Evolutionary conservation across 1,284 basidiomycete genomes (phyloP).

Genomic region (Mycocalia duriaeana): DNA sequence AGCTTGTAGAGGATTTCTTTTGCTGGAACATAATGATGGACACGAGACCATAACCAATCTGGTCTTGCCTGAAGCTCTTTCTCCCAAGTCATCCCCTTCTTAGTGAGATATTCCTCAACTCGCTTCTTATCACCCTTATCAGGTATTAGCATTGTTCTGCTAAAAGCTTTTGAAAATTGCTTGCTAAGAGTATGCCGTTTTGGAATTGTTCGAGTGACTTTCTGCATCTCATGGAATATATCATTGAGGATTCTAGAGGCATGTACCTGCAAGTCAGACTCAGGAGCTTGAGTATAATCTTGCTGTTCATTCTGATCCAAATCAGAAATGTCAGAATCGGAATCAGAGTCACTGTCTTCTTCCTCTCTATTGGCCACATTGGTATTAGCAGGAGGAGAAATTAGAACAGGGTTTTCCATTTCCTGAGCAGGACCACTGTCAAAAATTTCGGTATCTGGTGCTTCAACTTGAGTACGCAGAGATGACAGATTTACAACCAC

Average conservation of each 20-base stretch:
- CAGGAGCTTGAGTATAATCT: not conserved
- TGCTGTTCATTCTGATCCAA: not conserved
- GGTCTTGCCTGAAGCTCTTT: not conserved
- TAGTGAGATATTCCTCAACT: not conserved
- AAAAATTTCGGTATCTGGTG: not conserved
- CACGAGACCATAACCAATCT: not conserved
- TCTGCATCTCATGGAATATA: not conserved
- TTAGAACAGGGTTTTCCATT: not conserved
- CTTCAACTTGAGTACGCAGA: not conserved
- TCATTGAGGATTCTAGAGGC: not conserved
- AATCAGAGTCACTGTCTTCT: not conserved
- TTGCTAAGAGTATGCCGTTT: not conserved
- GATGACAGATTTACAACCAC: not conserved
- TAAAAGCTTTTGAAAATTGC: not conserved
- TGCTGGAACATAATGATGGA: not conserved
- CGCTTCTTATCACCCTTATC: not conserved
- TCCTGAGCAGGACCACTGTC: not conserved
- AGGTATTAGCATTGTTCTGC: not conserved
- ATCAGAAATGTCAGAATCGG: not conserved
- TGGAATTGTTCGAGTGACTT: not conserved
- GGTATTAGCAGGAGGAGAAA: not conserved
- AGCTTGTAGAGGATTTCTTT: conserved; percentile 2
- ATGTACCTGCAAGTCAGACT: not conserved
- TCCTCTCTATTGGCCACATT: not conserved
- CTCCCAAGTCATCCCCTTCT: not conserved